Percentiles rank a stretch among this genome's conserved stretches.
These are phyloP conservation scores for Phragmites australis DNA, from an alignment of 176 grass and related monocot species.

Conservation along the genomic window DNA sequence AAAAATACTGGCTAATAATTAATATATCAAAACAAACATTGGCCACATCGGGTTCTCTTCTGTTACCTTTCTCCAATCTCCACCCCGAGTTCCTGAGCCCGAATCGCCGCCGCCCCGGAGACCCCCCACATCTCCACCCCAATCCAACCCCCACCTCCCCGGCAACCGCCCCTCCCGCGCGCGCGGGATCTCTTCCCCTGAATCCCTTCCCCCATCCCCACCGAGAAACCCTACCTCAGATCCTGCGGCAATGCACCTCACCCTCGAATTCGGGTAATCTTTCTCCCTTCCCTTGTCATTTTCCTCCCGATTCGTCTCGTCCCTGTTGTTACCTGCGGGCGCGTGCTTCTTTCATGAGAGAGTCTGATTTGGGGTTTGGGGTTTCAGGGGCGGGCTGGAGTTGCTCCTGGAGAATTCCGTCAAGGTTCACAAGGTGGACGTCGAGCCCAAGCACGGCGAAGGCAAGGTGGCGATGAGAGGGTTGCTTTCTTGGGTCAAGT, in stretches of 20 bases:
- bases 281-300: not conserved
- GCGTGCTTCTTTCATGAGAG: not conserved
- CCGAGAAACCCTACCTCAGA: constrained; percentile 33
- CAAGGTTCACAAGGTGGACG: constrained; percentile 79
- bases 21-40: no score
- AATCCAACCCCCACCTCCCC: no score
- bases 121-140: no score
- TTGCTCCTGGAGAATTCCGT: constrained; percentile 72
- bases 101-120: no score
- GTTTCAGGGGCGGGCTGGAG: constrained; percentile 76
- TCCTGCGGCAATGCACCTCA: constrained; percentile 65
- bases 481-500: constrained; percentile 75
- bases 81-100: no score
- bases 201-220: not conserved
- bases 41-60: no score
- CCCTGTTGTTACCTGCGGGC: no score
- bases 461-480: constrained; percentile 57
- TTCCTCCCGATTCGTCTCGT: not conserved
- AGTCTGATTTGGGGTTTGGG: not conserved
- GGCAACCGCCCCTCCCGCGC: no score
- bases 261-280: constrained; percentile 84
- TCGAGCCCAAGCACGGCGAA: constrained; percentile 44
- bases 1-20: no score
- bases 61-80: no score
- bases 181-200: no score